Base-by-base conservation (phyloP, 2,329 filamentous ascomycete species). In the Apiospora malaysiana region DNA sequence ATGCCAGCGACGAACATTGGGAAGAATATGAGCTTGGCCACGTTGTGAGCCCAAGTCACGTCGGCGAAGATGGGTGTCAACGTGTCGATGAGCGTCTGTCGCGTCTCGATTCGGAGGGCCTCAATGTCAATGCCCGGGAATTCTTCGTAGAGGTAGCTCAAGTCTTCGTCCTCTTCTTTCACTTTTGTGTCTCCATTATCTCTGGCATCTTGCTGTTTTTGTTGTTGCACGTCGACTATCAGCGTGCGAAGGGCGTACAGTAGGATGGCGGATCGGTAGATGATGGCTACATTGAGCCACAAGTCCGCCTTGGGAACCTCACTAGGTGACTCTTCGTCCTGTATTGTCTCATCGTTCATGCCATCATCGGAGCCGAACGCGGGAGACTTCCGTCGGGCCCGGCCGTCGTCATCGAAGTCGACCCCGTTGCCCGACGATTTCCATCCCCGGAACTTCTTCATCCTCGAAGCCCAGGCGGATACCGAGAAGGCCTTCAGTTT, bases 371-470 rank as follows among this genome's bases (percentile, higher is more conserved):
- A 7, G 2, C 51, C 51, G 3, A 40, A 59, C 0, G 71, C 51
- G 1, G 51, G 68, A 1, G 42, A 59, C 8, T 56, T 40, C 7
- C 63, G 42, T 2, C 21, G 9, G 4, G 71, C 37, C 25, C 47
- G 27, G 8, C 16, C 59, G 68, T 65, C n/a, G 9, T 63, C 68
- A 32, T 40, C 45, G 43, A 72, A 72, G 40, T 69, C 65, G 40
- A 72, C 71, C 7, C 66, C 67, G 43, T 72, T 71, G 63, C 71
- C 71, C 27, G 46, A 70, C 12, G 49, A 59, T 2, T 66, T 49
- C 71, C 71, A 72, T 12, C 71, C 71, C 5, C 51, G 65, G 32
- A 71, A 72, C n/a, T 68, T 32, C 32, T 68, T 32, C 71, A 72
- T 72, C n/a, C 42, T 45, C 10, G 71, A 43, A 6, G 71, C 68